These are phyloP conservation scores for Iberis amara DNA, from an alignment of 441 rosid species.

Conservation along the genomic window DNA sequence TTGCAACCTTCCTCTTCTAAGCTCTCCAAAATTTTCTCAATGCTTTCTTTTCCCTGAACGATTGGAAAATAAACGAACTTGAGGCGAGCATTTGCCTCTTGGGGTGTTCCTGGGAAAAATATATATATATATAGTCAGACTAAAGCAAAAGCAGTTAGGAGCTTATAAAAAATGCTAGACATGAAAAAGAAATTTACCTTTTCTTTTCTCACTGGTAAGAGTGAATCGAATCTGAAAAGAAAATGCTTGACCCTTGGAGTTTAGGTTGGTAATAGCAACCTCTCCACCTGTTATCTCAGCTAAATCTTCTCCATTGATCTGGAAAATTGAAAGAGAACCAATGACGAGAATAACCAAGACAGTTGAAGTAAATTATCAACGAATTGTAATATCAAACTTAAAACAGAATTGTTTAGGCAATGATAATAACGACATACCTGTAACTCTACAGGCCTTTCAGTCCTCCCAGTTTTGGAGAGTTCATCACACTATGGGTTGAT, in stretches of 20 bases:
- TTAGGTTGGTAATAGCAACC: slow-evolving; percentile 59
- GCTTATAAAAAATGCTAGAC: too few relatives aligned
- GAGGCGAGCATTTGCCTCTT: slow-evolving; percentile 63
- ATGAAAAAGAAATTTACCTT: background rate
- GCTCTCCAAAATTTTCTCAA: slow-evolving; percentile 45
- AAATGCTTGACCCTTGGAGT: slow-evolving; percentile 58
- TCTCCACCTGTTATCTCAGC: slow-evolving; percentile 62
- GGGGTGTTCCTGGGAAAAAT: slow-evolving; percentile 28
- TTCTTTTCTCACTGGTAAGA: slow-evolving; percentile 20
- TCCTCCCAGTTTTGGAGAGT: slow-evolving; percentile 43
- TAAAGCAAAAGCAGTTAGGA: too few relatives aligned
- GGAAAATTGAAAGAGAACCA: background rate
- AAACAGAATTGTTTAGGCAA: too few relatives aligned
- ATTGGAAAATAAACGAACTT: slow-evolving; percentile 68
- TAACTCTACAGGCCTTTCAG: slow-evolving; percentile 51
- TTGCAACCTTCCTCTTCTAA: slow-evolving; percentile 41
- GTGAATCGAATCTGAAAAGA: slow-evolving; percentile 43
- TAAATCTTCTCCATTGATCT: slow-evolving; percentile 63
- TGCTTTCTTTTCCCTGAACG: slow-evolving; percentile 40
- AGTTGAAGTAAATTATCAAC: background rate
- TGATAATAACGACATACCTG: slow-evolving; percentile 22
- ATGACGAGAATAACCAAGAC: too few relatives aligned
- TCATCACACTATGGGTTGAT: slow-evolving; percentile 62
- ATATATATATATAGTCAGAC: slow-evolving; percentile 18
- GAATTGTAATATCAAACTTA: slow-evolving; percentile 2